phyloP scores from a whole-genome alignment of 352 stramenopile species.

The Globisporangium irregulare region DNA sequence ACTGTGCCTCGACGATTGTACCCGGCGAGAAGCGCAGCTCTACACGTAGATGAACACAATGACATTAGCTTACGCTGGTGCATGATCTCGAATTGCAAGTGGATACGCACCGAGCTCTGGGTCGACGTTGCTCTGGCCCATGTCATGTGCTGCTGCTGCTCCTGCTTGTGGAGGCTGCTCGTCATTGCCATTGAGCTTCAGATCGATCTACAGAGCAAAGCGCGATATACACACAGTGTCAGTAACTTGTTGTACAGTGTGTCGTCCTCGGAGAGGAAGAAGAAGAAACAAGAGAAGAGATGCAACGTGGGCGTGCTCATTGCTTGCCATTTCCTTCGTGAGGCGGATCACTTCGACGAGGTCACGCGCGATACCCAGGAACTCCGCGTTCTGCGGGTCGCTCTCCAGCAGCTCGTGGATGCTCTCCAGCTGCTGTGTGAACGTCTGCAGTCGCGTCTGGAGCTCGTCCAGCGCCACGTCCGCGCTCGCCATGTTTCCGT shows the following conservation, averaged over 20 bases:
- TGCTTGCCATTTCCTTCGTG: constrained; percentile 72
- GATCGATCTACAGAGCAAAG: constrained; percentile 21
- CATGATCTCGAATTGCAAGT: background rate
- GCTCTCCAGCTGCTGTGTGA: constrained; percentile 77
- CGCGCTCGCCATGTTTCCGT: constrained; percentile 17
- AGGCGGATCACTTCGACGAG: constrained; percentile 84
- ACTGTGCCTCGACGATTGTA: constrained; percentile 52
- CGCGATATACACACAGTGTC: background rate
- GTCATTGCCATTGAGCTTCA: constrained; percentile 16
- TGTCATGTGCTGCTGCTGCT: background rate
- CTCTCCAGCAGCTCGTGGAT: constrained; percentile 76
- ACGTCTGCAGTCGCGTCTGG: constrained; percentile 72
- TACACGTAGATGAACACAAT: constrained; percentile 8
- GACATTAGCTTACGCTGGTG: background rate
- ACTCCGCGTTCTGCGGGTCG: constrained; percentile 71
- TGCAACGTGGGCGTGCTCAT: background rate
- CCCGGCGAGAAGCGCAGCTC: constrained; percentile 44
- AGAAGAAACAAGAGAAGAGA: background rate
- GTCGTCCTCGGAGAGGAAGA: too few species aligned
- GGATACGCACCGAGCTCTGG: constrained; percentile 7
- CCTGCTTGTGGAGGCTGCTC: background rate
- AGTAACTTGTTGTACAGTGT: background rate
- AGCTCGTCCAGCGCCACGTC: constrained; percentile 67
- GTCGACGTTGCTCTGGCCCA: background rate
- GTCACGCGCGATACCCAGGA: constrained; percentile 71